These are phyloP conservation scores for Kwoniella sp. DNA, from an alignment of 768 basidiomycete genomes.

Conservation along the genomic window DNA sequence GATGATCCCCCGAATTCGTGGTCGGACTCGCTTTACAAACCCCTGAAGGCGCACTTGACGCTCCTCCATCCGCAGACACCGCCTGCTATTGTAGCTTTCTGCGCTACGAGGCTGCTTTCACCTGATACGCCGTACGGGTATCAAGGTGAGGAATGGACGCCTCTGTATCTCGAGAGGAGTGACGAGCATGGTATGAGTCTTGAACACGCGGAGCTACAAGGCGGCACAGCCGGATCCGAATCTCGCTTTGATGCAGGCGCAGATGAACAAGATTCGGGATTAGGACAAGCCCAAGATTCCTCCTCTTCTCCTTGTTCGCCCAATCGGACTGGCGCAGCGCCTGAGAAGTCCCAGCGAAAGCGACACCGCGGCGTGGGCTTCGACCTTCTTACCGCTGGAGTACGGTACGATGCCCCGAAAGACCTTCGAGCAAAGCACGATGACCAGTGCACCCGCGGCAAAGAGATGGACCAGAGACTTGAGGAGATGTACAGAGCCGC, in stretches of 20 bases:
- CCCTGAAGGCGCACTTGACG: slow-evolving; percentile 31
- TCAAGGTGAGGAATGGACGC: slow-evolving; percentile 22
- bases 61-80: slow-evolving; percentile 41
- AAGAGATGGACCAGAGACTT: slow-evolving; percentile 30
- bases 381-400: slow-evolving; percentile 33
- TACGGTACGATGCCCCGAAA: slow-evolving; percentile 7
- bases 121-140: slow-evolving; percentile 35
- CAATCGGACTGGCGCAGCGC: too few species aligned
- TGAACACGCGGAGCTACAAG: too few species aligned
- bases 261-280: background rate
- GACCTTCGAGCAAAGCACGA: background rate
- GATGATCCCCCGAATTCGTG: background rate
- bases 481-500: slow-evolving; percentile 45
- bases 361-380: background rate
- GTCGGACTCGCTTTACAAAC: slow-evolving; percentile 22
- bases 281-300: too few species aligned
- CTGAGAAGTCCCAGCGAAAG: too few species aligned
- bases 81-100: slow-evolving; percentile 30
- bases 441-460: slow-evolving; percentile 11
- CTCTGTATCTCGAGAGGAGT: slow-evolving; percentile 12
- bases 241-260: background rate
- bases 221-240: too few species aligned
- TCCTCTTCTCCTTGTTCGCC: too few species aligned
- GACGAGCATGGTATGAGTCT: background rate
- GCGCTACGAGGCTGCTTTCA: slow-evolving; percentile 36